A percentile compares a stretch with the other conserved stretches of the same genome.
phyloP scores from a whole-genome alignment of 805 yeast species.

The Wickerhamomyces rabaulensis region DNA sequence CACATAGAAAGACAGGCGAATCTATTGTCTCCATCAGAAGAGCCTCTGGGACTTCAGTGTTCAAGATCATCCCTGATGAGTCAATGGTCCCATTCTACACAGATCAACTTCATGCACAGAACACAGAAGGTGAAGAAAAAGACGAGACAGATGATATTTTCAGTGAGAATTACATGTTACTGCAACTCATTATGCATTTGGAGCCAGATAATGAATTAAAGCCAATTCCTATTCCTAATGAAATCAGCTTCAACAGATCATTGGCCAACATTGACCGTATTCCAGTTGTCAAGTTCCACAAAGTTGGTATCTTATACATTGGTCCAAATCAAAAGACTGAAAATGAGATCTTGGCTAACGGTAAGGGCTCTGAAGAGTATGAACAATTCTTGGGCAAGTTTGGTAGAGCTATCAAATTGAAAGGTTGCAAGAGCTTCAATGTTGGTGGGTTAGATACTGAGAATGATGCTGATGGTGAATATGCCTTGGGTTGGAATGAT shows the following conservation, averaged over 20 bases:
- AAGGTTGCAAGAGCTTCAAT: constrained; percentile 46
- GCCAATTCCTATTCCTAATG: constrained; percentile 49
- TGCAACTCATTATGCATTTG: constrained; percentile 46
- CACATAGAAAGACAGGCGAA: constrained; percentile 46
- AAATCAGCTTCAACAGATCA: constrained; percentile 43
- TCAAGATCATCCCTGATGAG: constrained; percentile 39
- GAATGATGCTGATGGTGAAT: constrained; percentile 68
- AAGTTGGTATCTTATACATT: constrained; percentile 72
- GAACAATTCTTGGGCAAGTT: constrained; percentile 51
- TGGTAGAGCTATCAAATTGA: constrained; percentile 57
- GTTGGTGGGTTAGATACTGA: constrained; percentile 79
- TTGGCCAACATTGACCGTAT: constrained; percentile 62
- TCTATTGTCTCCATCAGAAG: constrained; percentile 49
- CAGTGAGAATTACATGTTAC: constrained; percentile 41
- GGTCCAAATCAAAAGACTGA: constrained; percentile 64
- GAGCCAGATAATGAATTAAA: constrained; percentile 28
- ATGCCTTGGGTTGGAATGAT: constrained; percentile 67
- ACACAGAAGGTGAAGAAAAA: constrained; percentile 32
- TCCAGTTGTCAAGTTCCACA: constrained; percentile 74
- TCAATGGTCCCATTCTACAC: constrained; percentile 29
- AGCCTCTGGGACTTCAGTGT: constrained; percentile 58
- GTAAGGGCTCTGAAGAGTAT: constrained; percentile 59
- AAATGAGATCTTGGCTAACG: constrained; percentile 56
- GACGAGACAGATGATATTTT: constrained; percentile 19
- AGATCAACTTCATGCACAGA: constrained; percentile 17